Percentiles rank a stretch among this genome's conserved stretches.
These are phyloP conservation scores for Astraeus odoratus DNA, from an alignment of 768 basidiomycete genomes.

Conservation along the genomic window DNA sequence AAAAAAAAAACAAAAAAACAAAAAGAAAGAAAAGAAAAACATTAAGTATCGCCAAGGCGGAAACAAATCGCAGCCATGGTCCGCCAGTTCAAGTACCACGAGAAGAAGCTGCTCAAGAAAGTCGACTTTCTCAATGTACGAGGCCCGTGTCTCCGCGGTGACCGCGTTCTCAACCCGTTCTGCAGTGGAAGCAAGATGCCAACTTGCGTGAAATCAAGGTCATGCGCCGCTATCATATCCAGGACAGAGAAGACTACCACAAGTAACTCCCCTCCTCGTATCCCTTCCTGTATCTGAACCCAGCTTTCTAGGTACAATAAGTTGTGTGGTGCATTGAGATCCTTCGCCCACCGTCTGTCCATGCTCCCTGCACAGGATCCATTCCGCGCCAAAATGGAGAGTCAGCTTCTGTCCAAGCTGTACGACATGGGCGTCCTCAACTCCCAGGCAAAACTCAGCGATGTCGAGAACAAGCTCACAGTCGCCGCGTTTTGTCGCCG, in stretches of 20 bases:
- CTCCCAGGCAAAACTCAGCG: constrained; percentile 80
- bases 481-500: constrained; percentile 92
- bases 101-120: constrained; percentile 90
- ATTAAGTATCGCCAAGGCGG: not conserved
- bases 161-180: constrained; percentile 2
- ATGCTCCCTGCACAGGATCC: constrained; percentile 86
- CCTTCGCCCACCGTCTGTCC: constrained; percentile 81
- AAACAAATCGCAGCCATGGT: constrained; percentile 56
- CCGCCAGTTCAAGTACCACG: constrained; percentile 93
- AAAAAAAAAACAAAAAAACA: not conserved
- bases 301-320: constrained; percentile 73
- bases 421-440: constrained; percentile 97
- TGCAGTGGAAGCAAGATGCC: constrained; percentile 94
- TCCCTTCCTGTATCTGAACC: not conserved
- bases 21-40: constrained; percentile 1
- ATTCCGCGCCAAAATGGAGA: constrained; percentile 78
- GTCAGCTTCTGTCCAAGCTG: constrained; percentile 83
- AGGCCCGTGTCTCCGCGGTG: constrained; percentile 6
- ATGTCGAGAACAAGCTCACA: constrained; percentile 90
- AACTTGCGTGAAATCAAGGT: constrained; percentile 87
- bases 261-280: constrained; percentile 43
- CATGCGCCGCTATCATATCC: constrained; percentile 93
- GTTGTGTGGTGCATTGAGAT: constrained; percentile 79
- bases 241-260: constrained; percentile 91
- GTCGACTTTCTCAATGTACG: constrained; percentile 93